A percentile compares a stretch with the other conserved stretches of the same genome.
These are phyloP conservation scores for Aspergillus heteromorphus DNA, from an alignment of 495 filamentous ascomycete species.

Conservation along the genomic window DNA sequence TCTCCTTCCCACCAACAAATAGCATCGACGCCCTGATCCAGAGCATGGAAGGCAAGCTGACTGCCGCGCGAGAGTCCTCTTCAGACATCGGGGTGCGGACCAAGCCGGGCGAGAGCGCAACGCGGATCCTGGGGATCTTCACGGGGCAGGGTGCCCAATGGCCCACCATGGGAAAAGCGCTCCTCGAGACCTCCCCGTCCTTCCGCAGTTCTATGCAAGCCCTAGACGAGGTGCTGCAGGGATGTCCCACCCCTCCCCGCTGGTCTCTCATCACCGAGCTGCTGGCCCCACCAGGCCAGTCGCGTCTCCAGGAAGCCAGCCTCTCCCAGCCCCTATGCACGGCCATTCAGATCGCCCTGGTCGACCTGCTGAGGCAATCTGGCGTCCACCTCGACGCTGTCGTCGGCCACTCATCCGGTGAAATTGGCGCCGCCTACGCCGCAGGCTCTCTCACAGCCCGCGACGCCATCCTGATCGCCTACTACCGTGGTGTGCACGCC, in stretches of 20 bases:
- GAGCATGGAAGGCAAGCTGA: too few relatives aligned
- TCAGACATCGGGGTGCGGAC: too few relatives aligned
- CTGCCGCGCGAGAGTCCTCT: too few relatives aligned
- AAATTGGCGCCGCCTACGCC: conserved; percentile 34
- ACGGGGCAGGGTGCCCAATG: conserved; percentile 71
- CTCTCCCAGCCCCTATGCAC: conserved; percentile 44
- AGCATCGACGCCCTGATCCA: too few relatives aligned
- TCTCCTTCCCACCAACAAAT: too few relatives aligned
- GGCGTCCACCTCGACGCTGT: conserved; percentile 23
- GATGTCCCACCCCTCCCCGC: too few relatives aligned
- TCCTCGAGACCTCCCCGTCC: conserved; percentile 10
- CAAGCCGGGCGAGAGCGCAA: conserved; percentile 7
- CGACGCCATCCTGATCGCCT: conserved; percentile 49
- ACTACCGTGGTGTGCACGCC: conserved; percentile 41
- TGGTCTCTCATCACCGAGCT: conserved; percentile 24
- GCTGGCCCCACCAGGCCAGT: conserved; percentile 22
- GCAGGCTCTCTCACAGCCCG: conserved; percentile 24
- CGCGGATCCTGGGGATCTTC: conserved; percentile 24
- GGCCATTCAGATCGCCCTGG: conserved; percentile 25
- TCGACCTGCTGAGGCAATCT: conserved; percentile 18
- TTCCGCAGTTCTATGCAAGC: conserved; percentile 42
- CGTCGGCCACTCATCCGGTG: conserved; percentile 34
- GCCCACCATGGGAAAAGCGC: conserved; percentile 50
- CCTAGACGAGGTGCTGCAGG: too few relatives aligned
- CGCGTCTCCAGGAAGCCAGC: conserved; percentile 22